Evolutionary conservation across 768 basidiomycete genomes (phyloP).

Genomic region (Gautieria morchelliformis): DNA sequence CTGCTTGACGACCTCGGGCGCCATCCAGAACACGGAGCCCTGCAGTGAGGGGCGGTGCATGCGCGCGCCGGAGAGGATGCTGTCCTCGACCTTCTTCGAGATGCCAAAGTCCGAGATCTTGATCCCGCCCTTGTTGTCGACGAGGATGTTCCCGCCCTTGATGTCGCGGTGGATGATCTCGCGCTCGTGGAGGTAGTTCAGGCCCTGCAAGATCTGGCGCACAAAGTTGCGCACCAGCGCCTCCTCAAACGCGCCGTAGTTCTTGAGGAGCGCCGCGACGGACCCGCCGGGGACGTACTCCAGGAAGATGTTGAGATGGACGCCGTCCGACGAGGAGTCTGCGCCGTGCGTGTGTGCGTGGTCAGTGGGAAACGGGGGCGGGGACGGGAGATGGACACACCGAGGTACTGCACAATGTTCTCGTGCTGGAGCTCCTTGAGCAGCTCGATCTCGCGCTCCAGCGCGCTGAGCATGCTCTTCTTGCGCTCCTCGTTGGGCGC

Average conservation of each 20-base stretch:
- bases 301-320: slow-evolving; percentile 89
- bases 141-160: slow-evolving; percentile 97
- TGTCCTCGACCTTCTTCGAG: slow-evolving; percentile 94
- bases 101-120: slow-evolving; percentile 98
- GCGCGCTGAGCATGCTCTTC: slow-evolving; percentile 83
- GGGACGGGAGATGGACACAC: slow-evolving; percentile 44
- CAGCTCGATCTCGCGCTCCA: slow-evolving; percentile 91
- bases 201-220: slow-evolving; percentile 79
- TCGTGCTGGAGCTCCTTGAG: slow-evolving; percentile 87
- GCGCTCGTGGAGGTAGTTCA: slow-evolving; percentile 85
- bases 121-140: slow-evolving; percentile 95
- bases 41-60: slow-evolving; percentile 88
- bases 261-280: slow-evolving; percentile 78
- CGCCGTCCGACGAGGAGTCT: slow-evolving; percentile 93
- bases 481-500: slow-evolving; percentile 87
- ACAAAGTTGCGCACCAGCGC: slow-evolving; percentile 87
- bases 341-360: neutral
- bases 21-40: slow-evolving; percentile 99
- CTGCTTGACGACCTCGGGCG: slow-evolving; percentile 96
- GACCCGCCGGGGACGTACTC: slow-evolving; percentile 97
- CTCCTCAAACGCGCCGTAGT: slow-evolving; percentile 93
- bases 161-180: slow-evolving; percentile 98
- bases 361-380: neutral
- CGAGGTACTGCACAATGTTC: slow-evolving; percentile 97
- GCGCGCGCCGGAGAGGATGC: slow-evolving; percentile 45